Evolutionary conservation across 2,329 filamentous ascomycete genomes (phyloP).

Genomic region (Myriosclerotinia scirpicola): DNA sequence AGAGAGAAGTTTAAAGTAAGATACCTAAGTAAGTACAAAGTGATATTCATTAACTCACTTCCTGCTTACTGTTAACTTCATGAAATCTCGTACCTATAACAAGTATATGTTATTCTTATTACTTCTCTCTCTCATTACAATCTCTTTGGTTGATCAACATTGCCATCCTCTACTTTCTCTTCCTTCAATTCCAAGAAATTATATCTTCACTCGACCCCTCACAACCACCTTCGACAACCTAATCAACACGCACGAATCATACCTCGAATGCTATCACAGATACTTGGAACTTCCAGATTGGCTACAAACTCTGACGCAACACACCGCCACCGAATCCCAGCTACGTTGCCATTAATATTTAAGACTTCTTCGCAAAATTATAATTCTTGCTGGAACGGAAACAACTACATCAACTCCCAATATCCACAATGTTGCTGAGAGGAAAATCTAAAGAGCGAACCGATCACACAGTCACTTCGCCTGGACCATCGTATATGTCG

Average conservation of each 20-base stretch:
- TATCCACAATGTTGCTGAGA: constrained; percentile 34
- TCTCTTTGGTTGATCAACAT: constrained; percentile 18
- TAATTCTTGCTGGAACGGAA: background rate
- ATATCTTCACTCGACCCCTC: background rate
- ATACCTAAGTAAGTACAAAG: background rate
- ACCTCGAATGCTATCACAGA: constrained; percentile 9
- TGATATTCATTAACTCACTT: constrained; percentile 5
- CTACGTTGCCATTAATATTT: constrained; percentile 10
- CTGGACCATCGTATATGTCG: constrained; percentile 63
- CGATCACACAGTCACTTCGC: constrained; percentile 57
- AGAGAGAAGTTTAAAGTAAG: background rate
- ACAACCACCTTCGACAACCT: background rate
- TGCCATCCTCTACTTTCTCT: background rate
- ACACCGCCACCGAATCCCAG: constrained; percentile 20
- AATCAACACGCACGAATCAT: constrained; percentile 17
- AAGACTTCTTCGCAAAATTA: constrained; percentile 1
- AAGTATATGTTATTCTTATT: constrained; percentile 11
- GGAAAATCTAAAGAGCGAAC: constrained; percentile 40
- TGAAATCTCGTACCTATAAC: constrained; percentile 9
- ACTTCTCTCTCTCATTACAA: background rate
- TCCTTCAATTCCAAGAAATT: background rate
- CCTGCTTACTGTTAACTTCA: background rate
- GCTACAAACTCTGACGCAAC: constrained; percentile 15
- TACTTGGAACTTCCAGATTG: constrained; percentile 24
- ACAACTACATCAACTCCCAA: background rate